A percentile compares a stretch with the other conserved stretches of the same genome.
Evolutionary conservation across 1,284 basidiomycete species (phyloP).

Genomic region (Entoloma clypeatum): DNA sequence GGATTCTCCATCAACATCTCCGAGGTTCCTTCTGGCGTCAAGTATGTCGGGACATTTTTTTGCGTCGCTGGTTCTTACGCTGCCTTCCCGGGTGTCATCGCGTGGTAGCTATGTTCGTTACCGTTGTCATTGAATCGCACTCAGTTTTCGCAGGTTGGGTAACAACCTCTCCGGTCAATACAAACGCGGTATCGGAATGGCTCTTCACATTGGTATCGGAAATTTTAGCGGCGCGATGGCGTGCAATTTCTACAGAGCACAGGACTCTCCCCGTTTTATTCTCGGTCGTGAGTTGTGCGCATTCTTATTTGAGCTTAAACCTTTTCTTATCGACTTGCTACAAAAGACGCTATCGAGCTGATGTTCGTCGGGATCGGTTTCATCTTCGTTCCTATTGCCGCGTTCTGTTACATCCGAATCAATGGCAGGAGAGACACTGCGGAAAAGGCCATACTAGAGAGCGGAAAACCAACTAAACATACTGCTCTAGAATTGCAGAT

Average conservation of each 20-base stretch:
- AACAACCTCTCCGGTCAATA: slow-evolving; percentile 63
- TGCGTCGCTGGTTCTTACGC: slow-evolving; percentile 59
- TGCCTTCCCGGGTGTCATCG: slow-evolving; percentile 58
- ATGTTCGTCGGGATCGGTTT: slow-evolving; percentile 67
- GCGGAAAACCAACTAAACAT: slow-evolving; percentile 32
- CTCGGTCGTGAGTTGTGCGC: slow-evolving; percentile 62
- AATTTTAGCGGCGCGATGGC: slow-evolving; percentile 56
- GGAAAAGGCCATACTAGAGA: slow-evolving; percentile 28
- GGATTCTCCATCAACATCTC: slow-evolving; percentile 69
- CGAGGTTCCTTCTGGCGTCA: slow-evolving; percentile 43
- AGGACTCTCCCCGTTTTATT: slow-evolving; percentile 57
- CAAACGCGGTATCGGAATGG: slow-evolving; percentile 63
- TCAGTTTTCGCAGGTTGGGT: slow-evolving; percentile 40
- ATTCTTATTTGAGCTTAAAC: slow-evolving; percentile 10
- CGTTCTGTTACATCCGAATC: slow-evolving; percentile 49
- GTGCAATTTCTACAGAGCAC: slow-evolving; percentile 55
- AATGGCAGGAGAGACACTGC: slow-evolving; percentile 45
- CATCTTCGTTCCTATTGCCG: slow-evolving; percentile 45
- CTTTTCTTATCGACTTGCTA: slow-evolving; percentile 1
- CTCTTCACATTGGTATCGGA: slow-evolving; percentile 57
- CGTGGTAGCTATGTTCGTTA: slow-evolving; percentile 47
- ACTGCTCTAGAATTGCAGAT: slow-evolving; percentile 40
- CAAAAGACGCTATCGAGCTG: slow-evolving; percentile 55
- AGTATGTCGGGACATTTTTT: slow-evolving; percentile 69
- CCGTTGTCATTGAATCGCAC: not conserved